These are phyloP conservation scores for Calocera viscosa DNA, from an alignment of 768 basidiomycete species.

Conservation along the genomic window DNA sequence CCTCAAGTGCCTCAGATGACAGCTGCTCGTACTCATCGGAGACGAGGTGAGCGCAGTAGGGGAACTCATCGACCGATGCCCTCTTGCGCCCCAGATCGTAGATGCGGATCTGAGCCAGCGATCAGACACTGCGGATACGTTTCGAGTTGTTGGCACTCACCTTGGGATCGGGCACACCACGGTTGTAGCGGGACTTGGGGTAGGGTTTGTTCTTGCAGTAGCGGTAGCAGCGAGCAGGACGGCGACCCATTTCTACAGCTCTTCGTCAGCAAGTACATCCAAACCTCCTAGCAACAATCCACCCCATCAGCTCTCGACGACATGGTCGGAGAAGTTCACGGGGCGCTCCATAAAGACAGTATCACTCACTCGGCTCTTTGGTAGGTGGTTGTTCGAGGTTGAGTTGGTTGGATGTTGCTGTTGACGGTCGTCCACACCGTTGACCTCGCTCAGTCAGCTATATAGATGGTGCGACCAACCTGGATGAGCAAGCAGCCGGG, in stretches of 20 bases:
- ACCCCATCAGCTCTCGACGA: not conserved
- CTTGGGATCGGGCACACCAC: constrained; percentile 96
- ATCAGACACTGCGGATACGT: not conserved
- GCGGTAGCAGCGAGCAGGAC: constrained; percentile 94
- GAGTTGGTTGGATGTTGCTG: not conserved
- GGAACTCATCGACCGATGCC: constrained; percentile 95
- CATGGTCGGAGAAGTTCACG: not conserved
- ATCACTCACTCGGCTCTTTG: not conserved
- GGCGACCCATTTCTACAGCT: constrained; percentile 69
- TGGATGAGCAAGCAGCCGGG: constrained; percentile 5
- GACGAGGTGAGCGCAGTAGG: constrained; percentile 90
- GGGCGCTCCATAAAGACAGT: not conserved
- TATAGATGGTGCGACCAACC: not conserved
- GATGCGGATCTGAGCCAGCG: constrained; percentile 67
- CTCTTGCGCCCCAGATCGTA: constrained; percentile 94
- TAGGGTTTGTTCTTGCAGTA: constrained; percentile 99
- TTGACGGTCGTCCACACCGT: not conserved
- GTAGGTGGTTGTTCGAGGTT: not conserved
- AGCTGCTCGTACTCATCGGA: constrained; percentile 98
- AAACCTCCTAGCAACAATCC: not conserved
- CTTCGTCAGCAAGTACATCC: not conserved
- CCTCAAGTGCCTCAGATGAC: constrained; percentile 90
- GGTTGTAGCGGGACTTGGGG: constrained; percentile 91
- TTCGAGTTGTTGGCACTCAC: constrained; percentile 29
- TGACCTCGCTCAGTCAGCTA: not conserved